Percentiles rank a stretch among this genome's conserved stretches.
Conservation (phyloP, 2,329 filamentous ascomycete species). For the Teratosphaeria epicoccoides region DNA sequence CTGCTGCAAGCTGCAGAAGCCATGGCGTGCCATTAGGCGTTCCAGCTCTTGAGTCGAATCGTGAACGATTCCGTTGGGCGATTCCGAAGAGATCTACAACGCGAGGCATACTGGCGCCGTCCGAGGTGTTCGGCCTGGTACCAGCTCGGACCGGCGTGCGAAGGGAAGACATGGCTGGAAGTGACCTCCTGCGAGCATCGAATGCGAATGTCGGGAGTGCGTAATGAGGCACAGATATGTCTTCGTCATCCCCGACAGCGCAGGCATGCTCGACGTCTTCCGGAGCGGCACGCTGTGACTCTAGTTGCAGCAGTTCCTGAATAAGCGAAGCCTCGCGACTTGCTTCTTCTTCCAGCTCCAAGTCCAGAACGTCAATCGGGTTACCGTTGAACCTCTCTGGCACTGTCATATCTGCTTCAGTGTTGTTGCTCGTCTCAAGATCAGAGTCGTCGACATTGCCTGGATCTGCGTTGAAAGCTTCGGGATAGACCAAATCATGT, state of each 20-base stretch:
- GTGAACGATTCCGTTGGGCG: conserved; percentile 10
- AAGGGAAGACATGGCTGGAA: conserved; percentile 14
- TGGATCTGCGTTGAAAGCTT: not conserved
- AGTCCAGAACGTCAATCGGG: not conserved
- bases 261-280: not conserved
- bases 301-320: not conserved
- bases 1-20: not conserved
- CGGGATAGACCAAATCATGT: not conserved
- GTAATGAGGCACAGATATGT: conserved; percentile 17
- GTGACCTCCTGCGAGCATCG: conserved; percentile 23
- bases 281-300: not conserved
- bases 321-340: not conserved
- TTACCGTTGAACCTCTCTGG: not conserved
- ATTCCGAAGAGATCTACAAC: conserved; percentile 13
- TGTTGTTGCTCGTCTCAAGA: not conserved
- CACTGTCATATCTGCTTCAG: not conserved
- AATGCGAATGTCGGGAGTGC: conserved; percentile 23
- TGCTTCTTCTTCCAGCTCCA: not conserved
- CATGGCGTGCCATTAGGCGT: not conserved
- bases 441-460: not conserved
- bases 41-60: not conserved
- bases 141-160: conserved; percentile 9
- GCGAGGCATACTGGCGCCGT: conserved; percentile 19
- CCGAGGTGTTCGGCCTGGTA: conserved; percentile 19
- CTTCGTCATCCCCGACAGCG: not conserved